phyloP scores from a whole-genome alignment of 228 moss, liverwort and hornwort species.

The Sphagnum magellanicum region DNA sequence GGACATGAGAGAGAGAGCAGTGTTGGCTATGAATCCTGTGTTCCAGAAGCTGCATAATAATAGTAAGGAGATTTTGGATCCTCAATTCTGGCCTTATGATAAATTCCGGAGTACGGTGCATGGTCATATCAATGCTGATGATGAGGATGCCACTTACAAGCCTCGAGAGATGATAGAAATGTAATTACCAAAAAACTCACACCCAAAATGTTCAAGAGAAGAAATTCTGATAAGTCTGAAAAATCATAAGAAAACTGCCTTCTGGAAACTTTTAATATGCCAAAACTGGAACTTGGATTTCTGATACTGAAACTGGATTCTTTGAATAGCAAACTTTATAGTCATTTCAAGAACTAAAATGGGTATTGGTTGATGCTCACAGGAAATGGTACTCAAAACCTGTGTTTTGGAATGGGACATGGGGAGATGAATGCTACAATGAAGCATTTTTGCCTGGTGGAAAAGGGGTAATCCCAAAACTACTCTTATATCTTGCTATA shows the following conservation, averaged over 20 bases:
- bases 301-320: too few relatives aligned
- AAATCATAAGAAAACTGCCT: too few relatives aligned
- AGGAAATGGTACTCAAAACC: conserved; percentile 44
- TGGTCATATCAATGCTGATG: conserved; percentile 50
- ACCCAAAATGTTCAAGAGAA: too few relatives aligned
- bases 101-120: conserved; percentile 49
- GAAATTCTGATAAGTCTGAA: too few relatives aligned
- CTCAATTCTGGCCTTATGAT: conserved; percentile 37
- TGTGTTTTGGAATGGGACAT: conserved; percentile 43
- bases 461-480: conserved; percentile 28
- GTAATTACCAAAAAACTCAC: too few relatives aligned
- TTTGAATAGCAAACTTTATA: too few relatives aligned
- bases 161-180: conserved; percentile 28
- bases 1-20: conserved; percentile 49
- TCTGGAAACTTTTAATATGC: too few relatives aligned
- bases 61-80: conserved; percentile 31
- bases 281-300: too few relatives aligned
- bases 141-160: conserved; percentile 46
- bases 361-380: background rate
- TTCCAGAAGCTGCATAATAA: background rate
- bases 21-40: conserved; percentile 19
- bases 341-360: too few relatives aligned
- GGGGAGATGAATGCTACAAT: conserved; percentile 35
- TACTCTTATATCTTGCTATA: background rate
- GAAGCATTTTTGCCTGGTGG: conserved; percentile 52